A percentile compares a stretch with the other conserved stretches of the same genome.
phyloP scores from a whole-genome alignment of 2,329 filamentous ascomycete genomes.

The Sarocladiaceae sp. region DNA sequence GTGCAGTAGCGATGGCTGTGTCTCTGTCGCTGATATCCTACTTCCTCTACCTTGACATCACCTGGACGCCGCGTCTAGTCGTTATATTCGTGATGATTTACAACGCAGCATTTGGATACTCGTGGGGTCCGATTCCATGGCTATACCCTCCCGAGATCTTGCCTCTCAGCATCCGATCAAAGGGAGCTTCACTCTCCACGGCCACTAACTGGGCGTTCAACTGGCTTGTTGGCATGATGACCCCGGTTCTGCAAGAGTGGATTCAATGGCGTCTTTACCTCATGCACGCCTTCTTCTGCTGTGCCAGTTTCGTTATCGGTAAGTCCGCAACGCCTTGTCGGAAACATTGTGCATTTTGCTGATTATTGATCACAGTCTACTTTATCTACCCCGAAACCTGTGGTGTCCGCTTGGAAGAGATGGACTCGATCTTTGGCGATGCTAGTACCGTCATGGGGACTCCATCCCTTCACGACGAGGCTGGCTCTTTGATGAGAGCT shows the following conservation, averaged over 20 bases:
- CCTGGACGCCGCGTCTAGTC: constrained; percentile 72
- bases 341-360: background rate
- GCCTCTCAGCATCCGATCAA: constrained; percentile 90
- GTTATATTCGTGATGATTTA: constrained; percentile 97
- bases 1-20: constrained; percentile 82
- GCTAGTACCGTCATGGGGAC: constrained; percentile 76
- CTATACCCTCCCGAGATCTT: constrained; percentile 98
- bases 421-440: constrained; percentile 92
- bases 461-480: constrained; percentile 69
- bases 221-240: constrained; percentile 93
- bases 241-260: constrained; percentile 82
- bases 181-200: constrained; percentile 92
- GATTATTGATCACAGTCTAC: constrained; percentile 59
- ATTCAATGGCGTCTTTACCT: constrained; percentile 94
- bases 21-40: constrained; percentile 88
- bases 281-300: constrained; percentile 94
- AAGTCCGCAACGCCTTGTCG: constrained; percentile 38
- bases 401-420: constrained; percentile 90
- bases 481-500: constrained; percentile 71
- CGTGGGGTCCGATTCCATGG: constrained; percentile 97
- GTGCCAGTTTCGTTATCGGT: constrained; percentile 93
- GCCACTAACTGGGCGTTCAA: constrained; percentile 98
- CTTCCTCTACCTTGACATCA: constrained; percentile 84
- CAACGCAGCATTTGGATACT: constrained; percentile 92
- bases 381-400: constrained; percentile 97